Evolutionary conservation across 352 stramenopile species (phyloP), one percentile per base, ranked within the genome.

Genomic region (Pythium angustatum): DNA sequence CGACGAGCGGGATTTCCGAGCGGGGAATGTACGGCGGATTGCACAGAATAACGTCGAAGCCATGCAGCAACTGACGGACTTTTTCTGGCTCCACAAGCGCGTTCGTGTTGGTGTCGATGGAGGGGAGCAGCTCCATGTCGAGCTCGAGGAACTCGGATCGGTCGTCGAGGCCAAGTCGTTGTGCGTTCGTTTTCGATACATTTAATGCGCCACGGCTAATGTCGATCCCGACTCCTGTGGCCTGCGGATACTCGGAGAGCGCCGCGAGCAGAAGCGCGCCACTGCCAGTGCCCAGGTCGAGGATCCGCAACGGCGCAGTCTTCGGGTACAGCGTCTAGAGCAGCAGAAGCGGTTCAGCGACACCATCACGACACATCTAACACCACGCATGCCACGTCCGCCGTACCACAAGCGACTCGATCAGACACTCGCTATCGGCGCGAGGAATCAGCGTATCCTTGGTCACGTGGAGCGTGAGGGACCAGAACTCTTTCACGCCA

Each of bases 381-480:
- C 15, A 45, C n/a, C n/a, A 45, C 5, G 9, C 38, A 8, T 31
- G 44, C 44, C 26, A 53, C 24, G 62, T n/a, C n/a, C n/a, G n/a
- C n/a, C 76, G 48, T 58, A 91, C 83, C 61, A 74, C 47, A 7
- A 93, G 66, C 34, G 80, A 83, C 27, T 94, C 83, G 59, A 94
- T 82, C 7, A 94, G 77, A 22, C 90, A 72, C 72, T 94, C 85
- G 49, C 82, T 93, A 56, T 94, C 85, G 34, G 74, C 87, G n/a
- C 85, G 82, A 33, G 85, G 85, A 55, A 94, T 93, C 33, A 94
- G 77, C 27, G 83, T 93, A 21, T 85, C 75, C 1, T 44, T 67
- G 0, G 79, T 75, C 19, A 93, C 81, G 28, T 33, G 15, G 30
- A 93, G 83, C 3, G 73, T 57, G 45, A 93, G 64, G 1, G 82